Conservation (phyloP, 192 early-diverging fungal species). For the Gamsiella multidivaricata region DNA sequence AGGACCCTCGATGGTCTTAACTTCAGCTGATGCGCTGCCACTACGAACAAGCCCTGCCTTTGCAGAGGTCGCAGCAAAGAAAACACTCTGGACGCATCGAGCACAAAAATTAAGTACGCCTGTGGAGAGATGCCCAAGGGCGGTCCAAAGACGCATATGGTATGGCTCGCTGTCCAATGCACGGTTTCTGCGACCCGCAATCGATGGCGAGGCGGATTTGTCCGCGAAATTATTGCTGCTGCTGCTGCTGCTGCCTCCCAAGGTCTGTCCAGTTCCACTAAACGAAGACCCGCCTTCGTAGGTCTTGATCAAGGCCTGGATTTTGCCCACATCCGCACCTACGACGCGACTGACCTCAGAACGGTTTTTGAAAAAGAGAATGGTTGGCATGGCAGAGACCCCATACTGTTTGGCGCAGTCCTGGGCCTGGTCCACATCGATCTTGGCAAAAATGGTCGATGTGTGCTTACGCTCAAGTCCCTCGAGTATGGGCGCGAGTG, state of each 20-base stretch:
- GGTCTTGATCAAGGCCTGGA: constrained; percentile 37
- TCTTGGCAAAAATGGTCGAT: constrained; percentile 42
- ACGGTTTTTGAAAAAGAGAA: constrained; percentile 45
- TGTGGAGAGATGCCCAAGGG: constrained; percentile 29
- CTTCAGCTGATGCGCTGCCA: constrained; percentile 8
- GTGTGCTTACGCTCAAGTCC: constrained; percentile 43
- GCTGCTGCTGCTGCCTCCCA: constrained; percentile 16
- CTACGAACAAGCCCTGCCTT: constrained; percentile 45
- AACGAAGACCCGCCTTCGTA: constrained; percentile 40
- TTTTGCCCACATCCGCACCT: constrained; percentile 38
- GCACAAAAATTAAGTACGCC: constrained; percentile 26
- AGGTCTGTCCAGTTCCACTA: constrained; percentile 44
- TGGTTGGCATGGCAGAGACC: constrained; percentile 42
- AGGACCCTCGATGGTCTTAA: constrained; percentile 29
- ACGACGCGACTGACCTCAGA: constrained; percentile 43
- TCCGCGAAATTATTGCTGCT: too few species aligned
- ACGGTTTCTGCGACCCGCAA: not conserved
- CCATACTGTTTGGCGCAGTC: constrained; percentile 26
- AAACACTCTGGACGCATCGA: constrained; percentile 11
- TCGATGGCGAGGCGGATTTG: not conserved
- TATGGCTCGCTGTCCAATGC: constrained; percentile 26
- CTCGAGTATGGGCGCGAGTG: constrained; percentile 41
- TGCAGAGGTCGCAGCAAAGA: constrained; percentile 20
- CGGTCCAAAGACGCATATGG: constrained; percentile 33
- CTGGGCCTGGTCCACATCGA: constrained; percentile 44